Conservation (phyloP, 257 asterid species). For the Dorcoceras hygrometricum region DNA sequence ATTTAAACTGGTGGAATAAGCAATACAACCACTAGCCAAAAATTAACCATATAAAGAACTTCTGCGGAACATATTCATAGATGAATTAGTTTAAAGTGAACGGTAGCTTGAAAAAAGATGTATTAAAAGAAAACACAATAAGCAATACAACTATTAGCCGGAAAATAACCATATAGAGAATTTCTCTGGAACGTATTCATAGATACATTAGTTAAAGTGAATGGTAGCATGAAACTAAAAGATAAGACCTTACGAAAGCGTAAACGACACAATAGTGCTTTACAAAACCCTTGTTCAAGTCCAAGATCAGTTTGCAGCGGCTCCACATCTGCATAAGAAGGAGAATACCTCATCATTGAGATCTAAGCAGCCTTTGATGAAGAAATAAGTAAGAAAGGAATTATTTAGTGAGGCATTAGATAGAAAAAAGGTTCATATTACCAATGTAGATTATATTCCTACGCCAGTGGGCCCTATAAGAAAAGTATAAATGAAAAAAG, state of each 20-base stretch:
- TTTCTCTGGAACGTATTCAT: slow-evolving; percentile 20
- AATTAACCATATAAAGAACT: too few relatives aligned
- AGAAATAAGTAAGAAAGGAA: not conserved
- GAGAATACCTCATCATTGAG: slow-evolving; percentile 24
- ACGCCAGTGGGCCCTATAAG: not conserved
- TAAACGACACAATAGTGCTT: slow-evolving; percentile 87
- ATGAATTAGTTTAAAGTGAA: not conserved
- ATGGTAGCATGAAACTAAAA: slow-evolving; percentile 32
- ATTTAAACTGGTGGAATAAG: too few relatives aligned
- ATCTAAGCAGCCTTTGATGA: slow-evolving; percentile 4
- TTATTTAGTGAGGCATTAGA: not conserved
- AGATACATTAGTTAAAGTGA: not conserved
- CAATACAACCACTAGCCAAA: too few relatives aligned
- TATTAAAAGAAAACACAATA: too few relatives aligned
- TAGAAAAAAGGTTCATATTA: slow-evolving; percentile 10
- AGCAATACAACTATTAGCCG: too few relatives aligned
- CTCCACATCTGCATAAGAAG: slow-evolving; percentile 70
- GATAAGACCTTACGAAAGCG: slow-evolving; percentile 99
- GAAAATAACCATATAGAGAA: slow-evolving; percentile 22
- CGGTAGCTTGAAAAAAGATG: slow-evolving; percentile 33
- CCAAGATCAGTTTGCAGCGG: slow-evolving; percentile 74
- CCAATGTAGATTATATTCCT: not conserved
- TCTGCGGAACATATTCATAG: too few relatives aligned
- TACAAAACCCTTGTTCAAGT: slow-evolving; percentile 96
- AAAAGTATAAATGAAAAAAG: not conserved